Conservation (phyloP, 176 grass and related monocot genomes). For the Carex scoparia region DNA sequence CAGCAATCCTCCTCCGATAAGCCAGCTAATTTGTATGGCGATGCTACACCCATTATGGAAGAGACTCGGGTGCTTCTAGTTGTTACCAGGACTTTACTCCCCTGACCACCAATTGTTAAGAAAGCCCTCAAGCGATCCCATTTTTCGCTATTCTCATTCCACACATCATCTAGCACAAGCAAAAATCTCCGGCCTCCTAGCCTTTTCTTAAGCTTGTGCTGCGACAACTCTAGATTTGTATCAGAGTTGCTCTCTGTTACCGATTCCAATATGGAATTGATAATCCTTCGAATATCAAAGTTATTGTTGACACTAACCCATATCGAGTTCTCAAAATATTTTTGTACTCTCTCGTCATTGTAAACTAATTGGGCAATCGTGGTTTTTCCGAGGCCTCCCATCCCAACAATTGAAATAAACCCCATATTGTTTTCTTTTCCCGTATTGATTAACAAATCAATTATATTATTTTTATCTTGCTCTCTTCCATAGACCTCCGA, state of each 20-base stretch:
- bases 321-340: slow-evolving; percentile 38
- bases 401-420: slow-evolving; percentile 43
- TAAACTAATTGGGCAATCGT: slow-evolving; percentile 52
- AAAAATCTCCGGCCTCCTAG: slow-evolving; percentile 6
- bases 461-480: slow-evolving; percentile 36
- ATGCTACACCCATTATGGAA: slow-evolving; percentile 13
- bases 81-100: slow-evolving; percentile 32
- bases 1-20: slow-evolving; percentile 45
- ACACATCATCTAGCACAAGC: slow-evolving; percentile 32
- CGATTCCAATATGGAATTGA: slow-evolving; percentile 21
- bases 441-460: slow-evolving; percentile 33
- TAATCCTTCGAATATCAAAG: slow-evolving; percentile 30
- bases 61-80: slow-evolving; percentile 14
- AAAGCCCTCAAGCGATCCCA: slow-evolving; percentile 23
- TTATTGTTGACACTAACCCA: slow-evolving; percentile 47
- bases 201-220: not conserved
- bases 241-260: slow-evolving; percentile 17
- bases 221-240: slow-evolving; percentile 24
- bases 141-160: slow-evolving; percentile 12
- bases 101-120: not conserved
- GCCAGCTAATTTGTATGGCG: slow-evolving; percentile 27
- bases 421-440: slow-evolving; percentile 28
- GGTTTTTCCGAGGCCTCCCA: slow-evolving; percentile 55
- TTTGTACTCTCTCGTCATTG: slow-evolving; percentile 30
- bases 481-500: slow-evolving; percentile 30